These are phyloP conservation scores for Piloderma croceum DNA, from an alignment of 768 basidiomycete species.

Conservation along the genomic window DNA sequence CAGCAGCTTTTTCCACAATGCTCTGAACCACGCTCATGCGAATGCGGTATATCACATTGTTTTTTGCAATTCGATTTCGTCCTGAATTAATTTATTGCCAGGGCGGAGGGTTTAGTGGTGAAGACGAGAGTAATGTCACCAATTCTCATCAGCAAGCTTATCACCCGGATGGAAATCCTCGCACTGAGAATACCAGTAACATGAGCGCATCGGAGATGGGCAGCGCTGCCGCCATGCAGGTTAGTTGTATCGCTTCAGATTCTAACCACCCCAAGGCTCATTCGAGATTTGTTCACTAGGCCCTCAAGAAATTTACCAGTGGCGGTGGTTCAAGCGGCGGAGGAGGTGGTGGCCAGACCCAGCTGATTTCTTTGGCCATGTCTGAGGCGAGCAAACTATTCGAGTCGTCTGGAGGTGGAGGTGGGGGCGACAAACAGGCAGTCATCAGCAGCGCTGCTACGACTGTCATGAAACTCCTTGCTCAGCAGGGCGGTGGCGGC, in stretches of 20 bases:
- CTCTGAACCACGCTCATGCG: slow-evolving; percentile 49
- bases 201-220: slow-evolving; percentile 62
- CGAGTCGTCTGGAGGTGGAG: slow-evolving; percentile 58
- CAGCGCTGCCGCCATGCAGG: slow-evolving; percentile 74
- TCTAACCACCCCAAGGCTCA: too few species aligned
- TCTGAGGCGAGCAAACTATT: slow-evolving; percentile 73
- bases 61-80: too few species aligned
- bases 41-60: too few species aligned
- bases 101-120: too few species aligned
- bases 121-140: slow-evolving; percentile 59
- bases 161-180: too few species aligned
- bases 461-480: slow-evolving; percentile 79
- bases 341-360: slow-evolving; percentile 43
- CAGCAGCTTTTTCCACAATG: slow-evolving; percentile 49
- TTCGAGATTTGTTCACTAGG: slow-evolving; percentile 30
- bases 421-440: slow-evolving; percentile 73
- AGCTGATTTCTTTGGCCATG: slow-evolving; percentile 86
- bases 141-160: slow-evolving; percentile 62
- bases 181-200: not conserved
- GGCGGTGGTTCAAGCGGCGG: slow-evolving; percentile 31
- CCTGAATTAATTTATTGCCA: too few species aligned
- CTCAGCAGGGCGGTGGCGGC: slow-evolving; percentile 58
- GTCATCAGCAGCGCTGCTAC: slow-evolving; percentile 79
- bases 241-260: slow-evolving; percentile 16
- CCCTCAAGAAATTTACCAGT: slow-evolving; percentile 63